Evolutionary conservation across 441 rosid genomes (phyloP).

Genomic region (Macaranga tanarius): DNA sequence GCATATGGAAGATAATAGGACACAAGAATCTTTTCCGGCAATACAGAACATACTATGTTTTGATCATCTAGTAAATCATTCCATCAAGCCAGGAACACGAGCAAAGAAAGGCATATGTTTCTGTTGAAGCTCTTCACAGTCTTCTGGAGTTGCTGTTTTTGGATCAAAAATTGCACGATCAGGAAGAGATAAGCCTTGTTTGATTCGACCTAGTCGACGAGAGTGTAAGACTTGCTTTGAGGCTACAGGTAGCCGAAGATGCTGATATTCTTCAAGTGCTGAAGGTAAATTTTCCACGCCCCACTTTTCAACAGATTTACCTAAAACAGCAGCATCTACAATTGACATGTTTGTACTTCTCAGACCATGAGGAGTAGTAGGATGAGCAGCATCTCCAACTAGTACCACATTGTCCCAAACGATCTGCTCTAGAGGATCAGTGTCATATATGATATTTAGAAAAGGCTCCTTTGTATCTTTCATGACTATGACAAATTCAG

Average conservation of each 20-base stretch:
- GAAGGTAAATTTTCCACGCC: constrained; percentile 37
- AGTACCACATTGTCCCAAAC: constrained; percentile 55
- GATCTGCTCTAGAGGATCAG: constrained; percentile 50
- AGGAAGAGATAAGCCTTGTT: constrained; percentile 59
- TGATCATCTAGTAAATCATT: not conserved
- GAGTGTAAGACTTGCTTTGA: constrained; percentile 63
- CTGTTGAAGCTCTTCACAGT: constrained; percentile 49
- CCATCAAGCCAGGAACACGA: constrained; percentile 28
- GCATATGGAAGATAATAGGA: not conserved
- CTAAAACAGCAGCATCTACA: constrained; percentile 60
- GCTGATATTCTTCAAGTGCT: constrained; percentile 63
- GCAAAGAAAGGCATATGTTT: constrained; percentile 57
- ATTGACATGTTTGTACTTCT: constrained; percentile 87
- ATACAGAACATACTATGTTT: not conserved
- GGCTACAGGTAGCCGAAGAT: constrained; percentile 52
- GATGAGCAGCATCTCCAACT: constrained; percentile 81
- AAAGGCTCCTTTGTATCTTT: constrained; percentile 72
- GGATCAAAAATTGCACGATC: constrained; percentile 39
- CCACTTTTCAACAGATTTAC: constrained; percentile 53
- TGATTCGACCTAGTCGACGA: constrained; percentile 52
- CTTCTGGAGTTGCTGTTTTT: constrained; percentile 29
- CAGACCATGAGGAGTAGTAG: constrained; percentile 65
- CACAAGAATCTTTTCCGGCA: not conserved
- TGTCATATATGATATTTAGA: constrained; percentile 67
- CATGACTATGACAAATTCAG: constrained; percentile 55